Evolutionary conservation across 177 flowering plant genomes (phyloP).

Genomic region (Telopea speciosissima): DNA sequence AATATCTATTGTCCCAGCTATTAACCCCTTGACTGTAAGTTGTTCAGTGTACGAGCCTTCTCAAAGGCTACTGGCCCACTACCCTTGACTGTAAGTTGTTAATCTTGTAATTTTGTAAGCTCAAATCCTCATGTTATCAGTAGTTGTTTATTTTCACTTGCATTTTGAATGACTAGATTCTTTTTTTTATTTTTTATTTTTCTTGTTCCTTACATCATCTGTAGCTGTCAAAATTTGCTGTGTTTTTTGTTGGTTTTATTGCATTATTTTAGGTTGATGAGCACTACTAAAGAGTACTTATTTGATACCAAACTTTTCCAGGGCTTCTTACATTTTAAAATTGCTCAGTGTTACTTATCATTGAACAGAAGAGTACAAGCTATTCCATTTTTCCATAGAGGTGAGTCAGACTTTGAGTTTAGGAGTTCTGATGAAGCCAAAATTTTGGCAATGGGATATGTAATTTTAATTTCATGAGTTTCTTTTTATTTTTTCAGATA

Average conservation of each 20-base stretch:
- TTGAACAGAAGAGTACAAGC: conserved; percentile 47
- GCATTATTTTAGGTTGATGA: background rate
- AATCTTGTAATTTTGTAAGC: background rate
- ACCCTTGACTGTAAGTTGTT: no score
- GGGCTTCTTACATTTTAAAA: conserved; percentile 47
- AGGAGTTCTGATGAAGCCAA: background rate
- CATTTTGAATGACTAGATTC: background rate
- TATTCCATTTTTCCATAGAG: conserved; percentile 49
- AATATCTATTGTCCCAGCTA: no score
- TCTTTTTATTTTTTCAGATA: no score
- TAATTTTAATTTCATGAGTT: no score
- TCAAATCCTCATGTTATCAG: background rate
- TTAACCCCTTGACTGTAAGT: no score
- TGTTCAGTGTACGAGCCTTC: no score
- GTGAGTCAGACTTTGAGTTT: conserved; percentile 20
- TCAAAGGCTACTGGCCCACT: no score
- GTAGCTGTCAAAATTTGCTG: background rate
- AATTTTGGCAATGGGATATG: background rate
- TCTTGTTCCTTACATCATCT: background rate
- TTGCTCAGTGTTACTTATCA: conserved; percentile 54
- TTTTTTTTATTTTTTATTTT: background rate
- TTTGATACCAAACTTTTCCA: conserved; percentile 18
- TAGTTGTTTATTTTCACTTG: background rate
- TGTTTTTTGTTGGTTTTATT: background rate
- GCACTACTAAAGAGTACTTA: background rate